Conservation (phyloP, 192 early-diverging fungal species). For the Gaertneriomyces sp. region DNA sequence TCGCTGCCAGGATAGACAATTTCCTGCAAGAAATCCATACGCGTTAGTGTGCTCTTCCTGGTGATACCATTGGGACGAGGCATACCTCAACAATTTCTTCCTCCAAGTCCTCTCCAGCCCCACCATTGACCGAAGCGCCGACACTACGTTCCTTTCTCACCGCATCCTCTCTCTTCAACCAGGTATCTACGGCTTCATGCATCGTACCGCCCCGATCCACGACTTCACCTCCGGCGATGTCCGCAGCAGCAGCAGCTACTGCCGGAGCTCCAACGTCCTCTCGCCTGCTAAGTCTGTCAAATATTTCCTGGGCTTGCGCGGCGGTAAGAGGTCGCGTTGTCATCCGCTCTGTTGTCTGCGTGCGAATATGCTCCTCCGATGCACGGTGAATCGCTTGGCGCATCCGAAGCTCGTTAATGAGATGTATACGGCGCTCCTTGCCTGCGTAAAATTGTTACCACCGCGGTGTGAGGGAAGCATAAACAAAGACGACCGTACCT, state of each 20-base stretch:
- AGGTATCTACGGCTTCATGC: constrained; percentile 23
- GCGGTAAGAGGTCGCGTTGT: constrained; percentile 5
- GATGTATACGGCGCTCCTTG: constrained; percentile 47
- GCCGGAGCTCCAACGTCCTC: background rate
- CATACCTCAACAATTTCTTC: constrained; percentile 5
- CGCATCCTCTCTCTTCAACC: background rate
- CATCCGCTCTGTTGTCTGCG: background rate
- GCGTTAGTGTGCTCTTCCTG: too few relatives aligned
- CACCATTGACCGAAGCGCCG: background rate
- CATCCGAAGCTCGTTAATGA: constrained; percentile 57
- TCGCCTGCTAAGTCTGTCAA: background rate
- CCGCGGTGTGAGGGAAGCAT: too few relatives aligned
- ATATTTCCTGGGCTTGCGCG: background rate
- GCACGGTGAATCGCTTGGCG: constrained; percentile 41
- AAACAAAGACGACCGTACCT: constrained; percentile 18
- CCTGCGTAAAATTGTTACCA: constrained; percentile 16
- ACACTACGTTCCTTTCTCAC: constrained; percentile 10
- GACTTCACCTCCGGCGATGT: constrained; percentile 9
- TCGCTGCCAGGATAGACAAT: constrained; percentile 6
- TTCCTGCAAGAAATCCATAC: background rate
- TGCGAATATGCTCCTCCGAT: constrained; percentile 8
- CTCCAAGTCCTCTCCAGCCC: background rate
- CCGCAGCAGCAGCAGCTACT: constrained; percentile 14
- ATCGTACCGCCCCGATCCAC: constrained; percentile 5
- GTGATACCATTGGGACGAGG: background rate